phyloP scores from a whole-genome alignment of 352 stramenopile species.

The Phytophthora rubi region DNA sequence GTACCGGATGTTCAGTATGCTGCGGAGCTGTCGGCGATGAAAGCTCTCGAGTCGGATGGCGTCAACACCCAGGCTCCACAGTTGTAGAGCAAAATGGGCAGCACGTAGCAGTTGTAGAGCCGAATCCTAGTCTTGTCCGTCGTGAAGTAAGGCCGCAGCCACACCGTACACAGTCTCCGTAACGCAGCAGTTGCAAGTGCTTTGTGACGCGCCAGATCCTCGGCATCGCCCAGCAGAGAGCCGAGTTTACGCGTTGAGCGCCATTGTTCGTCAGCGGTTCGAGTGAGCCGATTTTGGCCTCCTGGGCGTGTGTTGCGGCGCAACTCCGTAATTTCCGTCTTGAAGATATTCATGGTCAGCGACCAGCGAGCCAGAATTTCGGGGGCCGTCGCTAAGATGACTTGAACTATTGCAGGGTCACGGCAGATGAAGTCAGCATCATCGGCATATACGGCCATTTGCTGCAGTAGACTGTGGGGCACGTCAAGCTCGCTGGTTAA shows the following conservation, averaged over 20 bases:
- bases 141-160: background rate
- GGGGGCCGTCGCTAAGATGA: too few relatives aligned
- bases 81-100: background rate
- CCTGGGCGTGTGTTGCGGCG: too few relatives aligned
- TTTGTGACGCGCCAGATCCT: constrained; percentile 14
- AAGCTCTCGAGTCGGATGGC: background rate
- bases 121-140: background rate
- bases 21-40: background rate
- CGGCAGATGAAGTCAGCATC: too few relatives aligned
- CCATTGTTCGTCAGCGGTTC: constrained; percentile 4
- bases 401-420: too few relatives aligned
- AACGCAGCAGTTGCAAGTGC: background rate
- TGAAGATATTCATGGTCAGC: constrained; percentile 10
- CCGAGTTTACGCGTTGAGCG: constrained; percentile 13
- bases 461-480: too few relatives aligned
- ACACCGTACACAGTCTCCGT: constrained; percentile 13
- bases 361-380: too few relatives aligned
- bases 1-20: background rate
- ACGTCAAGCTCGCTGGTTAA: background rate
- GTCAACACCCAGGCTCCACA: constrained; percentile 3
- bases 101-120: background rate
- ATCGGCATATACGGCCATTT: too few relatives aligned
- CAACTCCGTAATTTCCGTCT: too few relatives aligned
- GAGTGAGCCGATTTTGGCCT: too few relatives aligned
- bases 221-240: constrained; percentile 8